phyloP scores from a whole-genome alignment of 441 rosid species.

The Adansonia grandidieri region DNA sequence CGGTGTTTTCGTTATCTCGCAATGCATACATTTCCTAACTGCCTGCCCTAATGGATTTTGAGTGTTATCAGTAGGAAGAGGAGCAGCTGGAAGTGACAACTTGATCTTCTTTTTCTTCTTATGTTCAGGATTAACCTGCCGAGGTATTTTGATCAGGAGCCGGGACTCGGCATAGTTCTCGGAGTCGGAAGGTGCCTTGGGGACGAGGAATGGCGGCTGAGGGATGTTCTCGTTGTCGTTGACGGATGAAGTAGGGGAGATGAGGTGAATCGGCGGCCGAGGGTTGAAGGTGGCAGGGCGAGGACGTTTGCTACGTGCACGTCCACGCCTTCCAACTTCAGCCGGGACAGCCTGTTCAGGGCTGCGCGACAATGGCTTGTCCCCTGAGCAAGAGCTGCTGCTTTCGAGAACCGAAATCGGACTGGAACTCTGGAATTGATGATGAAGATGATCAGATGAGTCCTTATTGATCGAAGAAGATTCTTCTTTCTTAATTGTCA shows the following conservation, averaged over 20 bases:
- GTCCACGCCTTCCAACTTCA: constrained; percentile 53
- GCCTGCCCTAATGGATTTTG: constrained; percentile 41
- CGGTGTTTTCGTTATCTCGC: constrained; percentile 93
- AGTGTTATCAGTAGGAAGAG: constrained; percentile 28
- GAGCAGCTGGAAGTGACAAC: constrained; percentile 38
- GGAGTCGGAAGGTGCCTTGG: constrained; percentile 46
- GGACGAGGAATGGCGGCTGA: constrained; percentile 19
- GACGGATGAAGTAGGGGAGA: constrained; percentile 47
- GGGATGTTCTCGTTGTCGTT: constrained; percentile 34
- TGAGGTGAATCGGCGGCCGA: constrained; percentile 54
- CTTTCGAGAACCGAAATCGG: constrained; percentile 95
- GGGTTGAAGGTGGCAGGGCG: constrained; percentile 75
- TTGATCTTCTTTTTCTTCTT: constrained; percentile 82
- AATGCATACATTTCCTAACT: constrained; percentile 89
- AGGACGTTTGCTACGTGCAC: constrained; percentile 94
- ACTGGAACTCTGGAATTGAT: constrained; percentile 70
- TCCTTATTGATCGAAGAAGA: constrained; percentile 44
- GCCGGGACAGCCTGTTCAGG: constrained; percentile 36
- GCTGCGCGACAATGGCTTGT: constrained; percentile 46
- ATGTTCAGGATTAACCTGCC: constrained; percentile 53
- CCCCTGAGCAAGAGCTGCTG: constrained; percentile 79
- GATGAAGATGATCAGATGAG: constrained; percentile 35
- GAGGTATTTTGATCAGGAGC: constrained; percentile 65
- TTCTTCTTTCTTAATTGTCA: constrained; percentile 52
- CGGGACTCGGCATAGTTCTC: constrained; percentile 69